phyloP scores from a whole-genome alignment of 768 basidiomycete species.

The Calocybe cyanea region DNA sequence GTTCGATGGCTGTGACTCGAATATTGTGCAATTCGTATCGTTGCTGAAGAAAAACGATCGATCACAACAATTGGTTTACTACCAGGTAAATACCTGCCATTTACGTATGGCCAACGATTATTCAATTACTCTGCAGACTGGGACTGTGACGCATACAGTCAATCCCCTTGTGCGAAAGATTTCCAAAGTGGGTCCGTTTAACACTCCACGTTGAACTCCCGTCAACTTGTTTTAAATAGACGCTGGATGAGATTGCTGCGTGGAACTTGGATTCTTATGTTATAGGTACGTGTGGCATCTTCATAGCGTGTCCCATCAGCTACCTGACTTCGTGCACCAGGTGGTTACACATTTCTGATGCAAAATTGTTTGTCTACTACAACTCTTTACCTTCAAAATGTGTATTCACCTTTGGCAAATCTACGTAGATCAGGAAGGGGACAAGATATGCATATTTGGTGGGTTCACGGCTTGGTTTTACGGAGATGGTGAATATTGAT shows the following conservation, averaged over 20 bases:
- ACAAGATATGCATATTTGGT: constrained; percentile 64
- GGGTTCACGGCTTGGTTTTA: constrained; percentile 1
- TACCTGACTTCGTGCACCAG: constrained; percentile 19
- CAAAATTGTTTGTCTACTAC: constrained; percentile 58
- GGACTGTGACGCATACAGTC: constrained; percentile 48
- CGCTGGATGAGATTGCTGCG: constrained; percentile 46
- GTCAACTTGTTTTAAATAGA: constrained; percentile 24
- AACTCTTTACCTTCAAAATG: no score
- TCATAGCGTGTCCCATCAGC: neutral
- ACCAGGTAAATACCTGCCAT: constrained; percentile 46
- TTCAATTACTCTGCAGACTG: constrained; percentile 28
- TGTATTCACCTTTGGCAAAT: neutral
- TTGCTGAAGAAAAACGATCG: constrained; percentile 50
- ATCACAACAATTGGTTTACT: constrained; percentile 53
- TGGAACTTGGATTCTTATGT: constrained; percentile 47
- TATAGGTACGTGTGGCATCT: constrained; percentile 33
- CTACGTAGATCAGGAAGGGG: constrained; percentile 41
- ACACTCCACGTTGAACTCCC: neutral
- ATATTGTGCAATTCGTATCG: constrained; percentile 50
- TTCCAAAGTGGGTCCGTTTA: constrained; percentile 29
- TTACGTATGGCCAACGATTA: no score
- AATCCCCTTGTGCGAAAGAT: constrained; percentile 32
- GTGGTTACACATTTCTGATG: constrained; percentile 28
- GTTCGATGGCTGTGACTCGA: constrained; percentile 51
- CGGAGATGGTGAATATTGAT: neutral